Evolutionary conservation across 306 rosid species (phyloP).

Genomic region (Acacia confusa): DNA sequence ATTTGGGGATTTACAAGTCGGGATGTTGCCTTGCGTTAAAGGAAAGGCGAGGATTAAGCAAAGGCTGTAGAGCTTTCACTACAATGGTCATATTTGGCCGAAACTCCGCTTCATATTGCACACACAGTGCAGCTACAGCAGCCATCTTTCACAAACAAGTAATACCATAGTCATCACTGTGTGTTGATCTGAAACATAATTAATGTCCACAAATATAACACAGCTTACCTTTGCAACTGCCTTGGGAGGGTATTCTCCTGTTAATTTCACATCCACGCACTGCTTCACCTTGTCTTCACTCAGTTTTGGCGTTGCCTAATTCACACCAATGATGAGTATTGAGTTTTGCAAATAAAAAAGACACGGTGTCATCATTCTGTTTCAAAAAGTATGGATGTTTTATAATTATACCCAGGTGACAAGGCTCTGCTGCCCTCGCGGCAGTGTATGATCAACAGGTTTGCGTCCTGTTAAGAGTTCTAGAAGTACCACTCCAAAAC

Average conservation of each 20-base stretch:
- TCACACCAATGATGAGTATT: slow-evolving; percentile 7
- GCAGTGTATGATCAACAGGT: slow-evolving; percentile 60
- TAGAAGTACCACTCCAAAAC: slow-evolving; percentile 53
- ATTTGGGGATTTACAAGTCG: slow-evolving; percentile 19
- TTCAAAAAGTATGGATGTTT: not conserved
- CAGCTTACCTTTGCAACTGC: slow-evolving; percentile 57
- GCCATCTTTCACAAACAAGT: slow-evolving; percentile 39
- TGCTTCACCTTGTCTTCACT: slow-evolving; percentile 61
- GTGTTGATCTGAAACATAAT: not conserved
- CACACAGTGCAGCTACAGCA: slow-evolving; percentile 56
- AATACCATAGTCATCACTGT: too few relatives aligned
- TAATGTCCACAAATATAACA: slow-evolving; percentile 1
- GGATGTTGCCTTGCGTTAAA: slow-evolving; percentile 29
- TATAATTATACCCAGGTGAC: slow-evolving; percentile 51
- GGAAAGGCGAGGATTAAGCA: slow-evolving; percentile 39
- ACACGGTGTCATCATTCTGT: not conserved
- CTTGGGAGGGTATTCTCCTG: slow-evolving; percentile 57
- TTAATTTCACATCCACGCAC: slow-evolving; percentile 51
- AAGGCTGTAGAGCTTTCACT: slow-evolving; percentile 48
- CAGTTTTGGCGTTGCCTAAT: slow-evolving; percentile 58
- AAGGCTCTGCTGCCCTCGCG: slow-evolving; percentile 63
- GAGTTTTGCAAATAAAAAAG: not conserved
- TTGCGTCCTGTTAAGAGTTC: slow-evolving; percentile 60
- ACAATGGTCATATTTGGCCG: slow-evolving; percentile 58
- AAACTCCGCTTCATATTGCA: slow-evolving; percentile 53